These are phyloP conservation scores for Zygnema cylindricum DNA, from an alignment of 139 green algal genomes.

Conservation along the genomic window DNA sequence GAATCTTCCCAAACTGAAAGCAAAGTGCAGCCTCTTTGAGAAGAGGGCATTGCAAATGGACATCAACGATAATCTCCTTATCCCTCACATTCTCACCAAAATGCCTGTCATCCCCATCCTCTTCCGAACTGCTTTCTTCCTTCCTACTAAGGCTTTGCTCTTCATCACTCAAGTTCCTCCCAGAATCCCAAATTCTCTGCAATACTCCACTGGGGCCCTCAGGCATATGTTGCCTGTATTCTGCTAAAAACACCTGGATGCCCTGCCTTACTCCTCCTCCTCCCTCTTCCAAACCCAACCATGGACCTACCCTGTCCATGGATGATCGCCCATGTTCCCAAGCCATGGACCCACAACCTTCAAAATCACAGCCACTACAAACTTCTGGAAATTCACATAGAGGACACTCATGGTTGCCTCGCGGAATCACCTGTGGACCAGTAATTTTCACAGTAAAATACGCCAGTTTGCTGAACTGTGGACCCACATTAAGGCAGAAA, in stretches of 20 bases:
- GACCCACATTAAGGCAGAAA: background rate
- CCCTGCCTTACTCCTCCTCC: background rate
- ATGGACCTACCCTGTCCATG: background rate
- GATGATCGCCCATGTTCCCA: background rate
- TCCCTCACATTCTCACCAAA: background rate
- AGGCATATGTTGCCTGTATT: background rate
- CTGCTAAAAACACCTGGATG: background rate
- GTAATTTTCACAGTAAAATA: background rate
- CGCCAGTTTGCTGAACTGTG: background rate
- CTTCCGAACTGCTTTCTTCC: background rate
- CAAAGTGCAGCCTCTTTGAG: background rate
- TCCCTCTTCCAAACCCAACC: background rate
- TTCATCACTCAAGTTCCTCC: background rate
- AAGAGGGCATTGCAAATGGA: background rate
- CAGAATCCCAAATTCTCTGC: background rate
- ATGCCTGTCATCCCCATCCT: too few species aligned
- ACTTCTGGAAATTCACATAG: background rate
- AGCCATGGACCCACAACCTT: background rate
- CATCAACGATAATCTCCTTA: background rate
- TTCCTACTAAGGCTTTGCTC: background rate
- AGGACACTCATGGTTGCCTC: background rate
- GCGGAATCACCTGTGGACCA: background rate
- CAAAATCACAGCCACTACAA: background rate
- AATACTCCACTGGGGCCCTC: background rate
- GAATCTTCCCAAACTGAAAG: background rate